These are phyloP conservation scores for Aspergillus amoenus DNA, from an alignment of 2,329 filamentous ascomycete species.

Conservation along the genomic window DNA sequence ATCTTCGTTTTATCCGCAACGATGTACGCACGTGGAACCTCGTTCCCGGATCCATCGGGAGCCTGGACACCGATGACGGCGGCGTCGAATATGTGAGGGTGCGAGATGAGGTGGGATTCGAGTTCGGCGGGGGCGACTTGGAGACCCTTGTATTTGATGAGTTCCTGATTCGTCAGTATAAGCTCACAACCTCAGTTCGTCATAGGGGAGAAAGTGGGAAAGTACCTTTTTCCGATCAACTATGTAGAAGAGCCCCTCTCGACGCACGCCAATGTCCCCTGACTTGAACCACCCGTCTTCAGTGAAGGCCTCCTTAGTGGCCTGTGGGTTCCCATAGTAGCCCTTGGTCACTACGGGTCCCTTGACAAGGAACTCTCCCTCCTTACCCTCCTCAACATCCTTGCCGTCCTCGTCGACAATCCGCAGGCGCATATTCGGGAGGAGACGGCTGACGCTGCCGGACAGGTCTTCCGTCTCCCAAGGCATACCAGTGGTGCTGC, in stretches of 20 bases:
- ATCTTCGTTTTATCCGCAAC: slow-evolving; percentile 32
- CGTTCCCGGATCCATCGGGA: slow-evolving; percentile 18
- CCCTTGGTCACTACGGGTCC: slow-evolving; percentile 53
- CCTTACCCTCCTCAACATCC: slow-evolving; percentile 49
- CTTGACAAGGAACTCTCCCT: slow-evolving; percentile 52
- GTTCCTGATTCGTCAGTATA: slow-evolving; percentile 24
- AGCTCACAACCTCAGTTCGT: neutral
- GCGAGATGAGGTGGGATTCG: slow-evolving; percentile 39
- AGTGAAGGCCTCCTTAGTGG: slow-evolving; percentile 49
- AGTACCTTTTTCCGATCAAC: slow-evolving; percentile 47
- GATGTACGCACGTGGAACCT: slow-evolving; percentile 43
- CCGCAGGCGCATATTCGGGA: slow-evolving; percentile 39
- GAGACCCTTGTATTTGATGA: slow-evolving; percentile 53
- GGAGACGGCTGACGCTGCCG: slow-evolving; percentile 14
- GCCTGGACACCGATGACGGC: slow-evolving; percentile 41
- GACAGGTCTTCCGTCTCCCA: slow-evolving; percentile 15
- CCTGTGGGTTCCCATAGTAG: slow-evolving; percentile 51
- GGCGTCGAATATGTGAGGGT: slow-evolving; percentile 40
- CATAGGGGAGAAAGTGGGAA: neutral
- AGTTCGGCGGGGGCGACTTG: slow-evolving; percentile 45
- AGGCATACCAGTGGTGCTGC: slow-evolving; percentile 15
- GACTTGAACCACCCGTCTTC: slow-evolving; percentile 53
- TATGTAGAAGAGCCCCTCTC: slow-evolving; percentile 51
- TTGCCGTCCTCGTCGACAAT: slow-evolving; percentile 56
- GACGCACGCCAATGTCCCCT: slow-evolving; percentile 50